phyloP scores from a whole-genome alignment of 768 basidiomycete species.

The Dentipellis sp. region DNA sequence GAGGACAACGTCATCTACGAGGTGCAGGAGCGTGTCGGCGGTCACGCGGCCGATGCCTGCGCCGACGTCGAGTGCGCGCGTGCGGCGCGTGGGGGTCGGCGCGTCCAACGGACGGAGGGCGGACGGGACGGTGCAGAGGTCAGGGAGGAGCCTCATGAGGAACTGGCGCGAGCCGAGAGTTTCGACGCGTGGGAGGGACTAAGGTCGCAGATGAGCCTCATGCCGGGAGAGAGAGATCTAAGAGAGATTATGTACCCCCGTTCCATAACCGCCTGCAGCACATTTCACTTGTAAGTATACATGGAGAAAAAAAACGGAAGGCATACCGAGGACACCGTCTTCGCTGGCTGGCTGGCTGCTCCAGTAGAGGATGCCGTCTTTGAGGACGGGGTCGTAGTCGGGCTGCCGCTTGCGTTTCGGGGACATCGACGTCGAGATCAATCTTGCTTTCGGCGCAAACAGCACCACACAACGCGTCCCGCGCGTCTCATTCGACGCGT shows the following conservation, averaged over 20 bases:
- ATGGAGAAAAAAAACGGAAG: not conserved
- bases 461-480: slow-evolving; percentile 17
- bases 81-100: slow-evolving; percentile 28
- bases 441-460: slow-evolving; percentile 1
- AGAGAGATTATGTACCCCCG: slow-evolving; percentile 28
- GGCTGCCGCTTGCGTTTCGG: slow-evolving; percentile 1
- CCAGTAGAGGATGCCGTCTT: slow-evolving; percentile 86
- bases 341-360: slow-evolving; percentile 67
- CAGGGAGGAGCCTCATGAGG: slow-evolving; percentile 71
- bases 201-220: slow-evolving; percentile 1
- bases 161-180: slow-evolving; percentile 85
- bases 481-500: slow-evolving; percentile 4
- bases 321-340: slow-evolving; percentile 75
- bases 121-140: slow-evolving; percentile 69
- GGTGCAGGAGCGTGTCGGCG: slow-evolving; percentile 77
- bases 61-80: slow-evolving; percentile 83
- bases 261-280: slow-evolving; percentile 43
- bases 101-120: slow-evolving; percentile 46
- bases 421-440: not conserved
- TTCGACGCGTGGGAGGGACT: slow-evolving; percentile 88
- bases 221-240: slow-evolving; percentile 3
- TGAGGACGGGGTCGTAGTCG: slow-evolving; percentile 40
- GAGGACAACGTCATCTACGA: slow-evolving; percentile 80
- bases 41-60: slow-evolving; percentile 95
- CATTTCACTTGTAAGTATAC: not conserved